These are phyloP conservation scores for Diutina neorugosa DNA, from an alignment of 1,139 yeast genomes.

Conservation along the genomic window DNA sequence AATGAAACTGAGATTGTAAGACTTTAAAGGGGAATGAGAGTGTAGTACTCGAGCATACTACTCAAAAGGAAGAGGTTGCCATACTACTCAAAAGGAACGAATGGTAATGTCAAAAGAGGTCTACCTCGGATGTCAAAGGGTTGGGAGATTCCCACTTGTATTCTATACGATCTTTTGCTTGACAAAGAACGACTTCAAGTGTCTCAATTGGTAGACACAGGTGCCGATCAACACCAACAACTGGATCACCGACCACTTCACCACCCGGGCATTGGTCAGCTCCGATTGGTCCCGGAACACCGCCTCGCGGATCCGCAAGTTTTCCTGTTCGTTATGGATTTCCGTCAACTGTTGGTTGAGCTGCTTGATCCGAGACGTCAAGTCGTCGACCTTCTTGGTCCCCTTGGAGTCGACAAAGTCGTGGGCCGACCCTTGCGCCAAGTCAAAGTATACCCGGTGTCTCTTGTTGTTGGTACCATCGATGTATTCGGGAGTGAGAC, in stretches of 20 bases:
- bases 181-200: conserved; percentile 49
- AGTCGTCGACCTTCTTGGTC: conserved; percentile 31
- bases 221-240: conserved; percentile 40
- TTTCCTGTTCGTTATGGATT: conserved; percentile 51
- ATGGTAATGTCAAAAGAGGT: too few species aligned
- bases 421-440: conserved; percentile 35
- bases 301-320: conserved; percentile 62
- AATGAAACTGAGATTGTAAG: too few species aligned
- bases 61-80: too few species aligned
- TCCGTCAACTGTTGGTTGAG: conserved; percentile 43
- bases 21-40: too few species aligned
- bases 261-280: conserved; percentile 49
- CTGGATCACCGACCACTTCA: conserved; percentile 56
- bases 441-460: conserved; percentile 34
- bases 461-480: conserved; percentile 22
- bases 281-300: conserved; percentile 58
- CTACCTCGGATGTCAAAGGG: too few species aligned
- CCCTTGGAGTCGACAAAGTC: conserved; percentile 40
- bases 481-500: conserved; percentile 55
- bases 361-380: conserved; percentile 41
- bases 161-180: conserved; percentile 44
- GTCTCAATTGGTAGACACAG: conserved; percentile 59
- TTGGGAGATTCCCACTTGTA: too few species aligned
- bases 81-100: too few species aligned
- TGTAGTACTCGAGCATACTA: too few species aligned